phyloP scores from a whole-genome alignment of 345 rosid genomes.

The Rhizophora apiculata region DNA sequence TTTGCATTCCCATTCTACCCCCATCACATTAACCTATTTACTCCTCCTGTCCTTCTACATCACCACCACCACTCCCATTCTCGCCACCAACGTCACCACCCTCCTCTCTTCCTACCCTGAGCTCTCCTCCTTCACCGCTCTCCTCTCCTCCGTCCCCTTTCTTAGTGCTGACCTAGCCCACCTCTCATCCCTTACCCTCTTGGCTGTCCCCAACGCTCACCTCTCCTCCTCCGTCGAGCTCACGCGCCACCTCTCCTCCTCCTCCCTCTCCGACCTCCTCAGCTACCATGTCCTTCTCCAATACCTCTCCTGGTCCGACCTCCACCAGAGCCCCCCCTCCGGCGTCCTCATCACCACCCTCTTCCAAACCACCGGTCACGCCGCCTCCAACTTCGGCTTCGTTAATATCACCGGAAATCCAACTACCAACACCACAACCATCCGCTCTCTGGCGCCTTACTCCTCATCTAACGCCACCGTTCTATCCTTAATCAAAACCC shows the following conservation, averaged over 20 bases:
- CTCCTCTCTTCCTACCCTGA: constrained; percentile 63
- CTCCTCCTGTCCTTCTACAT: constrained; percentile 32
- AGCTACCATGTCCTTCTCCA: constrained; percentile 81
- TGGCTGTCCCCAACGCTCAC: constrained; percentile 72
- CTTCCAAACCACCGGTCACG: constrained; percentile 74
- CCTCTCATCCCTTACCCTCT: constrained; percentile 68
- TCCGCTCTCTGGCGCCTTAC: constrained; percentile 48
- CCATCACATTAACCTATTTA: constrained; percentile 30
- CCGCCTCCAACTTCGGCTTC: constrained; percentile 57
- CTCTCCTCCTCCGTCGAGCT: constrained; percentile 45
- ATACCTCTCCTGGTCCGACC: constrained; percentile 61
- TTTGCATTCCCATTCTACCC: constrained; percentile 48
- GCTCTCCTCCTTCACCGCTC: constrained; percentile 52
- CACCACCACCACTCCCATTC: constrained; percentile 23
- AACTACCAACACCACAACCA: constrained; percentile 37
- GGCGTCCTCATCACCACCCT: constrained; percentile 64
- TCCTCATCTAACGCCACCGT: constrained; percentile 58
- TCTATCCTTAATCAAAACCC: constrained; percentile 45
- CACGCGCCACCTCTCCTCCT: constrained; percentile 69
- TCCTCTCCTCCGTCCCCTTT: constrained; percentile 41
- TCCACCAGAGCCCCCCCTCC: constrained; percentile 54
- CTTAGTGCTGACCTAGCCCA: constrained; percentile 52
- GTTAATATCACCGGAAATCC: constrained; percentile 72
- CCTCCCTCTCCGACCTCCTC: constrained; percentile 75
- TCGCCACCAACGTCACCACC: constrained; percentile 56